These are phyloP conservation scores for Erysimum cheiri DNA, from an alignment of 441 rosid species.

Conservation along the genomic window DNA sequence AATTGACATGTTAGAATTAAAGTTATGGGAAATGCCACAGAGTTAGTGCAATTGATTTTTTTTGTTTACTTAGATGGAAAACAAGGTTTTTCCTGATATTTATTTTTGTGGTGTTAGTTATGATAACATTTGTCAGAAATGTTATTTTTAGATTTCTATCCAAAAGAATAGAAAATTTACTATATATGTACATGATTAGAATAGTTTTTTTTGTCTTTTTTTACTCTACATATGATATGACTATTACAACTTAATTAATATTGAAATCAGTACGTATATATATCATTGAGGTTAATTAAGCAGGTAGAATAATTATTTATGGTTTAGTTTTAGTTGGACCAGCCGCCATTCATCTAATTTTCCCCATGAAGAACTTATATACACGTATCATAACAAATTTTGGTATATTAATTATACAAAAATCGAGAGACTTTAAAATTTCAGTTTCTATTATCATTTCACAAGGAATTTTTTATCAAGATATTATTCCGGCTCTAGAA, in stretches of 20 bases:
- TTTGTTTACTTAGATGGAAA: too few relatives aligned
- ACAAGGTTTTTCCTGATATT: too few relatives aligned
- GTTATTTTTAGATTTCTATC: not conserved
- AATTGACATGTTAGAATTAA: not conserved
- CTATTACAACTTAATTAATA: not conserved
- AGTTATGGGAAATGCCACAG: not conserved
- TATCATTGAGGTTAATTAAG: slow-evolving; percentile 20
- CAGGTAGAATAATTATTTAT: slow-evolving; percentile 4
- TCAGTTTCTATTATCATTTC: slow-evolving; percentile 16
- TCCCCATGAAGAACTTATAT: not conserved
- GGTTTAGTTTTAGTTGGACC: slow-evolving; percentile 10
- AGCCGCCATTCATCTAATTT: slow-evolving; percentile 38
- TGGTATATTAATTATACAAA: slow-evolving; percentile 10
- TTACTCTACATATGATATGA: not conserved
- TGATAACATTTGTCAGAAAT: not conserved
- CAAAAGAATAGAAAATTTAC: not conserved
- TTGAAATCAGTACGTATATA: slow-evolving; percentile 6
- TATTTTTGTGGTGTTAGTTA: not conserved
- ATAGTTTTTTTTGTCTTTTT: not conserved
- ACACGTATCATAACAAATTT: not conserved
- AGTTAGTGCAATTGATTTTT: too few relatives aligned
- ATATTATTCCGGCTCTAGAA: slow-evolving; percentile 21
- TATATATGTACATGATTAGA: not conserved
- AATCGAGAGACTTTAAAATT: not conserved
- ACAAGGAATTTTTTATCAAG: slow-evolving; percentile 17